Conservation (phyloP, 1,284 basidiomycete species). For the Malassezia obtusa region DNA sequence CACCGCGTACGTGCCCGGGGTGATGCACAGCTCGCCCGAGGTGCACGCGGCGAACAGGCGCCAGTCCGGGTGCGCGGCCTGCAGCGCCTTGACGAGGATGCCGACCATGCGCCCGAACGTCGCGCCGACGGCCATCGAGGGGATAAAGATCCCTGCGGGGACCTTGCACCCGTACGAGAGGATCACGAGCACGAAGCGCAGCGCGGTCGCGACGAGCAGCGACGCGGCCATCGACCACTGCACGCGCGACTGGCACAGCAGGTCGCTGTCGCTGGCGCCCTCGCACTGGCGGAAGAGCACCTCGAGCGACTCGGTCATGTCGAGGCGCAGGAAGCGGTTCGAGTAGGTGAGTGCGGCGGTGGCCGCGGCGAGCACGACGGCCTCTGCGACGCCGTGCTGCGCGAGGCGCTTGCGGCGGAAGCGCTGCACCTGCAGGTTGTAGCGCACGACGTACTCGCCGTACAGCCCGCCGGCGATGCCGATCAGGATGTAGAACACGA, state of each 20-base stretch:
- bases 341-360: constrained; percentile 88
- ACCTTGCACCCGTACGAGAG: constrained; percentile 93
- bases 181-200: constrained; percentile 76
- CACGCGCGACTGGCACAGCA: constrained; percentile 85
- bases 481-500: constrained; percentile 84
- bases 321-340: constrained; percentile 87
- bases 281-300: constrained; percentile 94
- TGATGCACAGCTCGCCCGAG: constrained; percentile 90
- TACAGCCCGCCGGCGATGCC: constrained; percentile 95
- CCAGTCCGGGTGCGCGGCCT: constrained; percentile 70
- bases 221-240: constrained; percentile 96
- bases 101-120: constrained; percentile 84
- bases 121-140: constrained; percentile 90
- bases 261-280: constrained; percentile 79
- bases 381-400: constrained; percentile 76
- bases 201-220: constrained; percentile 76
- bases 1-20: constrained; percentile 67
- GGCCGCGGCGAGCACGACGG: constrained; percentile 70
- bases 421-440: constrained; percentile 85
- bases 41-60: constrained; percentile 77
- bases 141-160: constrained; percentile 94
- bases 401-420: constrained; percentile 83
- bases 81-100: constrained; percentile 73
- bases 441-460: constrained; percentile 91
- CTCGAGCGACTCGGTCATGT: constrained; percentile 97